These are phyloP conservation scores for Russula vinacea DNA, from an alignment of 768 basidiomycete genomes.

Conservation along the genomic window DNA sequence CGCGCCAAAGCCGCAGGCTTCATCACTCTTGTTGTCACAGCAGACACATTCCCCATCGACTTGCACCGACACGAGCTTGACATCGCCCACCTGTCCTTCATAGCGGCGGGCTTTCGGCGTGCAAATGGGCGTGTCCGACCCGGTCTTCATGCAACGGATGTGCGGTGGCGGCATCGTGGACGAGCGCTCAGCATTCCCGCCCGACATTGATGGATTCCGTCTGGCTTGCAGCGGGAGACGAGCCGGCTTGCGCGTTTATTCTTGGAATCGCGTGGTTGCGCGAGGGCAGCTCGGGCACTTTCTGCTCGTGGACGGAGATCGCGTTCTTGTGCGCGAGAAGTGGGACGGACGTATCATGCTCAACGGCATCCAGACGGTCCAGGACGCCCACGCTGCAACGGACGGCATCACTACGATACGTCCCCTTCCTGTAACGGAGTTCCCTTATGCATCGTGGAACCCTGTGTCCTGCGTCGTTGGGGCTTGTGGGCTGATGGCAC, in stretches of 20 bases:
- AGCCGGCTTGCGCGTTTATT: not conserved
- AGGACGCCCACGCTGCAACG: no score
- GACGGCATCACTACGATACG: no score
- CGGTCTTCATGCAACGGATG: slow-evolving; percentile 64
- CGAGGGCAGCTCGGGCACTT: not conserved
- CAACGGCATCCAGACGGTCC: no score
- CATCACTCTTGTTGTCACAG: slow-evolving; percentile 69
- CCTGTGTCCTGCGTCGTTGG: no score
- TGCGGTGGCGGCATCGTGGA: slow-evolving; percentile 26
- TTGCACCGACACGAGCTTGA: slow-evolving; percentile 77
- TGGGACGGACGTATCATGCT: no score
- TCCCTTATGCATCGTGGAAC: no score
- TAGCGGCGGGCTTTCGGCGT: slow-evolving; percentile 61
- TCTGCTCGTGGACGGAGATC: not conserved
- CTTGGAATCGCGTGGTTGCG: not conserved
- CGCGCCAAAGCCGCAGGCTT: slow-evolving; percentile 67
- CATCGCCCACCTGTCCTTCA: slow-evolving; percentile 61
- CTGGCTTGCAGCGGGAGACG: not conserved
- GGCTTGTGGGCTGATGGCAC: no score
- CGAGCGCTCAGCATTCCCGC: not conserved
- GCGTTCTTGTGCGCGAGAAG: not conserved
- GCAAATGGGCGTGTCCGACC: slow-evolving; percentile 70
- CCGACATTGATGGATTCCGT: not conserved
- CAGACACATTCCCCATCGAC: slow-evolving; percentile 70
- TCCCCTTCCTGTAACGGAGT: no score